These are phyloP conservation scores for Phlyctochytrium planicorne DNA, from an alignment of 192 early-diverging fungal species.

Conservation along the genomic window DNA sequence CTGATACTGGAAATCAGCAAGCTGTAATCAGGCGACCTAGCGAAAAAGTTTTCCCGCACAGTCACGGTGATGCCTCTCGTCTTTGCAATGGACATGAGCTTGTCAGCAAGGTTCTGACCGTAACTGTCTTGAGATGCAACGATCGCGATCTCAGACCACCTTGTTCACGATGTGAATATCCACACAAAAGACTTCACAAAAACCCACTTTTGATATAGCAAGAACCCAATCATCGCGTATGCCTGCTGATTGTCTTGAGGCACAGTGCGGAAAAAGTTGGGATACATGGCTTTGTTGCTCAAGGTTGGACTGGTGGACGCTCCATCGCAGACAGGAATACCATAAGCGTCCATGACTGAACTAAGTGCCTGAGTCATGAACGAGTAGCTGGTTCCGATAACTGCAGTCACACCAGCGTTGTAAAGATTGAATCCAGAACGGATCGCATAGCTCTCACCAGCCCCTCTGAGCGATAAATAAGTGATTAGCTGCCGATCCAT, in stretches of 20 bases:
- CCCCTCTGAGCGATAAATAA: neutral
- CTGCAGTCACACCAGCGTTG: neutral
- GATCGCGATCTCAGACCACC: constrained; percentile 14
- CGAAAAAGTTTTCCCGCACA: neutral
- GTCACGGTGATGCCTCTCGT: neutral
- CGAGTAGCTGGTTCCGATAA: constrained; percentile 24
- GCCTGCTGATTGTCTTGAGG: constrained; percentile 32
- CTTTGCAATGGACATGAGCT: neutral
- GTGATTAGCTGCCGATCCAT: too few relatives aligned
- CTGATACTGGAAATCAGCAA: neutral
- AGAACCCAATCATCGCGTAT: constrained; percentile 21
- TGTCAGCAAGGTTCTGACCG: neutral
- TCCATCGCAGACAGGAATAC: constrained; percentile 39
- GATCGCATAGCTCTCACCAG: neutral
- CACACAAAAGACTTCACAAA: too few relatives aligned
- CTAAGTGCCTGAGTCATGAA: constrained; percentile 10
- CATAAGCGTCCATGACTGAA: neutral
- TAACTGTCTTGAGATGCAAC: constrained; percentile 1
- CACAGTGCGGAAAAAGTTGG: constrained; percentile 42
- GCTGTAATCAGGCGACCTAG: neutral
- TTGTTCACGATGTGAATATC: too few relatives aligned
- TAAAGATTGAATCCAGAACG: constrained; percentile 36
- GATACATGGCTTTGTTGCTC: constrained; percentile 21
- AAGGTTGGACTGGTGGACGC: constrained; percentile 26
- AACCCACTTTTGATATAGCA: constrained; percentile 17